Evolutionary conservation across 331 rosid species (phyloP), one percentile per base, ranked within the genome.

Genomic region (Telfairia occidentalis): DNA sequence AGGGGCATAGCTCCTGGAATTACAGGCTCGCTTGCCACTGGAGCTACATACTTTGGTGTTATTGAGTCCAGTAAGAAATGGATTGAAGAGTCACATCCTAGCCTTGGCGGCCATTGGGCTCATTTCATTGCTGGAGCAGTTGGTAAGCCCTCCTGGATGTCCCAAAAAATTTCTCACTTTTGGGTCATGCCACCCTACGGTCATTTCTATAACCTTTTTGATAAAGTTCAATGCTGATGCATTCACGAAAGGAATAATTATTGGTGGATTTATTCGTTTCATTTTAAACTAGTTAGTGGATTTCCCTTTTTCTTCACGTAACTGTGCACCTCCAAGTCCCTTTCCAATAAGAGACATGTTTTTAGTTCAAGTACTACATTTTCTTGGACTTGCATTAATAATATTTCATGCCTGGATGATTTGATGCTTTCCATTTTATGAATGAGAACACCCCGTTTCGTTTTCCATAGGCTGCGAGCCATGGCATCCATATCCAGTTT

Each of bases 11-110:
- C 82, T 67, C 96, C 98, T 40, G 96, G 92, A 76, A 40, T 92
- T 80, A 86, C 83, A 40, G 96, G 98, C 77, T 92, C 96, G 71
- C 96, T 92, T 80, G 98, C 96, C 16, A 92, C 98, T 76, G 96
- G 98, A 61, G 98, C 98, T 50, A 92, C 98, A 37, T 92, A 89
- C 81, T 92, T 92, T 80, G 96, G 98, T 57, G 87, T 90, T 82
- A 90, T 92, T 61, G 92, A 90, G 86, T 92, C 90, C 18, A 87
- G 96, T 66, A 92, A 90, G 82, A 90, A 87, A 81, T 92, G 96
- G 98, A 90, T 87, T 75, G 96, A 89, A 85, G 91, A 87, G 30
- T 73, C 88, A 37, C 96, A 90, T 82, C 98, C 96, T 55, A 75
- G 73, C 80, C 96, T 92, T 84, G 83, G 82, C 5, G 91, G 96